Percentiles rank a stretch among this genome's conserved stretches.
phyloP scores from a whole-genome alignment of 140 eudicot genomes.

The Oenanthe javanica region DNA sequence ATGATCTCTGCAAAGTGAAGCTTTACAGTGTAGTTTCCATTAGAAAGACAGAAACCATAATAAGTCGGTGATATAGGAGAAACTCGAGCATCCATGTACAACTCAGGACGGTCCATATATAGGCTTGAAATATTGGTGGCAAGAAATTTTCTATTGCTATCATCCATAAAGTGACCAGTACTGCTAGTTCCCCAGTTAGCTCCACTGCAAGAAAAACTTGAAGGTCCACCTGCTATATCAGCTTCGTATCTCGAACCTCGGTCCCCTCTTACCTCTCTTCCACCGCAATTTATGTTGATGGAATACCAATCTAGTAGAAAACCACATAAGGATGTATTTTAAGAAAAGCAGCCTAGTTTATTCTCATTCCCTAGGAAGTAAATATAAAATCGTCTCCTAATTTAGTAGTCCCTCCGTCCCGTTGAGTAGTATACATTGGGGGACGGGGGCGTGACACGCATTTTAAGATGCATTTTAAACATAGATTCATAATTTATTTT shows the following conservation, averaged over 20 bases:
- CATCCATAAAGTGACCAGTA: conserved; percentile 41
- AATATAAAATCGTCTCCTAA: background rate
- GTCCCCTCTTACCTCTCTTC: conserved; percentile 9
- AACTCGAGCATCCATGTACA: conserved; percentile 34
- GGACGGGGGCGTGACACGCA: too few relatives aligned
- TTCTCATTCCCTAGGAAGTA: background rate
- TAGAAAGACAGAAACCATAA: conserved; percentile 29
- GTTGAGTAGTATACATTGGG: too few relatives aligned
- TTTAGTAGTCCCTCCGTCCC: too few relatives aligned
- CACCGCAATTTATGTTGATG: conserved; percentile 41
- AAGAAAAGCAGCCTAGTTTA: background rate
- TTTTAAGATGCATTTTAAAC: too few relatives aligned
- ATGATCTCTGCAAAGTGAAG: conserved; percentile 46
- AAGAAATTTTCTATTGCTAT: conserved; percentile 11
- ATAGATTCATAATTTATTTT: too few relatives aligned
- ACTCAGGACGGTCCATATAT: conserved; percentile 10
- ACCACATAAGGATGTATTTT: background rate
- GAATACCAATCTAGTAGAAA: conserved; percentile 19
- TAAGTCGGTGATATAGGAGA: conserved; percentile 35
- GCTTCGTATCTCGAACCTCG: conserved; percentile 12
- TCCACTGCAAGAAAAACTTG: conserved; percentile 20
- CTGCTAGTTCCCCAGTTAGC: conserved; percentile 42
- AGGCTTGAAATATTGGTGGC: conserved; percentile 8
- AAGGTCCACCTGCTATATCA: conserved; percentile 28
- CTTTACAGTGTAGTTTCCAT: conserved; percentile 36